Conservation (phyloP, 768 basidiomycete genomes). For the Nidula microcarpa region DNA sequence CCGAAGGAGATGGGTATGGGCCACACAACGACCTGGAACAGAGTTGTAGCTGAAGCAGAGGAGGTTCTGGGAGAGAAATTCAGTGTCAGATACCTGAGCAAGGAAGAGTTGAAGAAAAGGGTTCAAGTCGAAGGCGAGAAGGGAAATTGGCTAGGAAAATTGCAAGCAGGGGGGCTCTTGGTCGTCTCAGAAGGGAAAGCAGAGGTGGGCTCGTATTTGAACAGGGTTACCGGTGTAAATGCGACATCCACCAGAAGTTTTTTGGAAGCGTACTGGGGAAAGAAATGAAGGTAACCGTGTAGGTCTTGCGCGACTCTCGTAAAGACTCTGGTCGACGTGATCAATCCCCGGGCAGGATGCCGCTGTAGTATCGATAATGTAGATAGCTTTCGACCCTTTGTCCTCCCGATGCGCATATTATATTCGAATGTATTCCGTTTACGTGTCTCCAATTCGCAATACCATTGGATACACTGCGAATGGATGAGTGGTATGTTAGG, state of each 20-base stretch:
- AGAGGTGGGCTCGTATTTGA: neutral
- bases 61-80: neutral
- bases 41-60: neutral
- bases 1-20: slow-evolving; percentile 4
- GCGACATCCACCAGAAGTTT: neutral
- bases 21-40: slow-evolving; percentile 2
- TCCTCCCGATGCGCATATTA: no score
- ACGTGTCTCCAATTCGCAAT: no score
- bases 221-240: neutral
- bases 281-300: neutral
- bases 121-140: neutral
- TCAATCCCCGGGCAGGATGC: no score
- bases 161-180: neutral
- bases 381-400: no score
- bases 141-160: neutral
- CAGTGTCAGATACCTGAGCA: neutral
- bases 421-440: no score
- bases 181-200: neutral
- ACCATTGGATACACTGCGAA: no score
- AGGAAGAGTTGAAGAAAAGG: neutral
- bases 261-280: neutral
- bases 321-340: no score
- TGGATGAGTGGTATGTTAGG: no score
- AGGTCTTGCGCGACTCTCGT: no score
- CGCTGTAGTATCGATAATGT: no score